phyloP scores from a whole-genome alignment of 2,329 filamentous ascomycete species.

The Exophiala aquamarina region DNA sequence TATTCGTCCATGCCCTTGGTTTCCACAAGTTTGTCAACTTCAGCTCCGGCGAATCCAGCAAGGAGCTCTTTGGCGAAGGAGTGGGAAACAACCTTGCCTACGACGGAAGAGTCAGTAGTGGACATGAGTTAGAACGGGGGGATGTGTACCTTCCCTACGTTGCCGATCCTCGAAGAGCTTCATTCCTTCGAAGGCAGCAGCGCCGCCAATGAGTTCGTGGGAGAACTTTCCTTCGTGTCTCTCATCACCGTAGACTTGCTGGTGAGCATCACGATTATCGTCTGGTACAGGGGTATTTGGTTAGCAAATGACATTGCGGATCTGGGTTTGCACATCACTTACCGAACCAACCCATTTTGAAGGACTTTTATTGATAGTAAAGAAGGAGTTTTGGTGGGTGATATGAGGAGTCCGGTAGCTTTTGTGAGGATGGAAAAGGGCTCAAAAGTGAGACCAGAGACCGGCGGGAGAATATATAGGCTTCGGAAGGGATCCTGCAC shows the following conservation, averaged over 20 bases:
- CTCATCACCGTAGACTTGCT: slow-evolving; percentile 51
- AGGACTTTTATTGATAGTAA: slow-evolving; percentile 3
- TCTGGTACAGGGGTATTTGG: slow-evolving; percentile 35
- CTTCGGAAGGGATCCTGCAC: not conserved
- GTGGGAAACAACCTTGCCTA: slow-evolving; percentile 72
- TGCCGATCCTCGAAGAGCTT: slow-evolving; percentile 77
- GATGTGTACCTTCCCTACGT: slow-evolving; percentile 61
- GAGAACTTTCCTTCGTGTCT: slow-evolving; percentile 63
- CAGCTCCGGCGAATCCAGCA: slow-evolving; percentile 69
- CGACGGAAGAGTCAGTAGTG: slow-evolving; percentile 3
- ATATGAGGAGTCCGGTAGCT: too few relatives aligned
- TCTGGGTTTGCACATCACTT: not conserved
- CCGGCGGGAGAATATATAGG: slow-evolving; percentile 3
- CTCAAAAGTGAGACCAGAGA: too few relatives aligned
- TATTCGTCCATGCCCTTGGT: slow-evolving; percentile 64
- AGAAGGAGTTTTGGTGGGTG: too few relatives aligned
- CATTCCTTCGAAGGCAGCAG: slow-evolving; percentile 76
- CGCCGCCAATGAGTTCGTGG: slow-evolving; percentile 74
- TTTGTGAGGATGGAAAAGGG: too few relatives aligned
- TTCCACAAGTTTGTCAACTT: slow-evolving; percentile 74
- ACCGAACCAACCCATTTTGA: slow-evolving; percentile 35
- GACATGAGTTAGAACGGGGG: slow-evolving; percentile 1
- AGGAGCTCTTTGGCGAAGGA: slow-evolving; percentile 75
- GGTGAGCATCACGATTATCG: slow-evolving; percentile 54
- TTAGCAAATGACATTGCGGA: too few relatives aligned